Evolutionary conservation across 208 protist species (phyloP).

Genomic region (Herpetomonas samuelpessoai): DNA sequence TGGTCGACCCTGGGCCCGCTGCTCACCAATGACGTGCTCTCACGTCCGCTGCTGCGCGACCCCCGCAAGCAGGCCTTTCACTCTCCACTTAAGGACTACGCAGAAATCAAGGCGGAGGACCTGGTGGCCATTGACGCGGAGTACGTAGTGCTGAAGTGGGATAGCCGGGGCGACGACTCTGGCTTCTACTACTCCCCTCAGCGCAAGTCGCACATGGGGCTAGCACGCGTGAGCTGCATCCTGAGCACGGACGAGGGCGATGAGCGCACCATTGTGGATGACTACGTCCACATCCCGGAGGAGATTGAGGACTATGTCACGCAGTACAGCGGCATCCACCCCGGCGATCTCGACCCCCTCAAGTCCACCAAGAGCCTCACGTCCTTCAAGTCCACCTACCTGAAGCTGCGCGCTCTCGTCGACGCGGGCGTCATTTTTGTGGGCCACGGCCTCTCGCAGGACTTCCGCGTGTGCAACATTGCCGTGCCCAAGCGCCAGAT

Average conservation of each 20-base stretch:
- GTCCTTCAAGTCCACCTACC: conserved; percentile 93
- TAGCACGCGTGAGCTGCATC: conserved; percentile 87
- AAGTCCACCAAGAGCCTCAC: conserved; percentile 91
- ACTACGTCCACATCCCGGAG: conserved; percentile 89
- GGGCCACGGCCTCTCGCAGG: conserved; percentile 95
- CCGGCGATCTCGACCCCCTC: conserved; percentile 93
- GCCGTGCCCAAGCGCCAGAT: conserved; percentile 93
- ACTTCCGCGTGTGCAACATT: conserved; percentile 97
- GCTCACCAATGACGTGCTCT: conserved; percentile 75
- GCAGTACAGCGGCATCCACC: conserved; percentile 93
- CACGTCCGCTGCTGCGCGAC: conserved; percentile 61
- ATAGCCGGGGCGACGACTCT: conserved; percentile 36
- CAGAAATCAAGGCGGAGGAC: conserved; percentile 70
- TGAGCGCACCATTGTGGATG: conserved; percentile 86
- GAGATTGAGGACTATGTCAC: conserved; percentile 90
- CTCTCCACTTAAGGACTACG: conserved; percentile 62
- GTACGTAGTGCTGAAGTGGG: conserved; percentile 88
- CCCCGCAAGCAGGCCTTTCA: conserved; percentile 54
- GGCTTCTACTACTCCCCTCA: conserved; percentile 32
- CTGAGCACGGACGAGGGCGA: conserved; percentile 76
- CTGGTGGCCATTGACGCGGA: conserved; percentile 88
- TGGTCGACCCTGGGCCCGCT: conserved; percentile 77
- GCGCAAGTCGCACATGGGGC: conserved; percentile 79
- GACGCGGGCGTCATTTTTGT: conserved; percentile 94
- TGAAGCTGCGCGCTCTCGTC: conserved; percentile 93